phyloP scores from a whole-genome alignment of 257 asterid genomes.

The Solanum pinnatisectum region DNA sequence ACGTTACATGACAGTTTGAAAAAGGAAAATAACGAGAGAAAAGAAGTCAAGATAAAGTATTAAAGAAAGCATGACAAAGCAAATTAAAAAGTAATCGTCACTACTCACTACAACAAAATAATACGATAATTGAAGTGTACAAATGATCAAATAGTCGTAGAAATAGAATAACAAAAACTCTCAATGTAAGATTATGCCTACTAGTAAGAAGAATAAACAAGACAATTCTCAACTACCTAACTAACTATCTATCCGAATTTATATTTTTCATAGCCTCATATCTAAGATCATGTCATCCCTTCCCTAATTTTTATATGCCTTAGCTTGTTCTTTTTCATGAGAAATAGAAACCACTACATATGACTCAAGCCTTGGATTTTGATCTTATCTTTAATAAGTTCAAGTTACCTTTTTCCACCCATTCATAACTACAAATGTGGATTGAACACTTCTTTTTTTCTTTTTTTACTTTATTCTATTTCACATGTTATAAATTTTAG shows the following conservation, averaged over 20 bases:
- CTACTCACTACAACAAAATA: background rate
- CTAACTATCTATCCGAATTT: background rate
- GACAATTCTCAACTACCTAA: background rate
- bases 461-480: background rate
- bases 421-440: background rate
- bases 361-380: background rate
- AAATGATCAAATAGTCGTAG: background rate
- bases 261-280: background rate
- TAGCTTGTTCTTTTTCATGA: background rate
- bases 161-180: background rate
- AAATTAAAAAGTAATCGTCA: background rate
- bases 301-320: background rate
- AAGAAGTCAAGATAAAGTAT: no score
- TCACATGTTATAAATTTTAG: background rate
- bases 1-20: no score
- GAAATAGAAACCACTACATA: background rate
- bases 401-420: background rate
- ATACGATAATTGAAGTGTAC: background rate
- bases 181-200: background rate
- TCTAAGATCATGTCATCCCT: background rate
- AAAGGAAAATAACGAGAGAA: no score
- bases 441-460: background rate
- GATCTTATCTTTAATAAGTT: background rate
- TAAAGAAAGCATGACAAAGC: background rate
- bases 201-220: background rate